phyloP scores from a whole-genome alignment of 2,329 filamentous ascomycete genomes.

The Rutstroemia sp. region DNA sequence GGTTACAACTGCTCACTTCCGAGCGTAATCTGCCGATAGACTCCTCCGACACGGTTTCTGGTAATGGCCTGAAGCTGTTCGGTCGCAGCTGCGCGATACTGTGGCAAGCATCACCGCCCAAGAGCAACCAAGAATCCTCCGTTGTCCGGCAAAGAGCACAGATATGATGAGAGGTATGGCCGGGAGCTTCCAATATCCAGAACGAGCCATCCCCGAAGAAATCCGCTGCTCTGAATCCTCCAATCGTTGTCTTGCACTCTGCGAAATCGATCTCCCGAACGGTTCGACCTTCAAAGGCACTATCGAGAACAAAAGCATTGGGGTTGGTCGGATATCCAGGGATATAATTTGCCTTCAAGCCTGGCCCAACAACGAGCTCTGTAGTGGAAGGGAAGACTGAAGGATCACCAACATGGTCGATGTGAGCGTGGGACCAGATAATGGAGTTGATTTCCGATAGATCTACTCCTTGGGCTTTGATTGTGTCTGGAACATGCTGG shows the following conservation, averaged over 20 bases:
- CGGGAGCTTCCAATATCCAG: conserved; percentile 45
- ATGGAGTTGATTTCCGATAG: conserved; percentile 31
- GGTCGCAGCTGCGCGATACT: conserved; percentile 8
- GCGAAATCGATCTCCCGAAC: conserved; percentile 13
- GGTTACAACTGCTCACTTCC: background rate
- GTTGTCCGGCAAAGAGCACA: conserved; percentile 39
- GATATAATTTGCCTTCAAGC: conserved; percentile 38
- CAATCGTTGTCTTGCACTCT: conserved; percentile 33
- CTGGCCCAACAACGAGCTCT: conserved; percentile 44
- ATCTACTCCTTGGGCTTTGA: conserved; percentile 22
- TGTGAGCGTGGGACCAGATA: conserved; percentile 38
- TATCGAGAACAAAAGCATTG: conserved; percentile 30
- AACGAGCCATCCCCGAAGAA: conserved; percentile 49
- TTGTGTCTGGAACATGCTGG: background rate
- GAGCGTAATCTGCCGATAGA: background rate
- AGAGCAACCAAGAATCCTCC: conserved; percentile 36
- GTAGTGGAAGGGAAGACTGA: conserved; percentile 39
- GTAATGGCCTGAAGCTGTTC: background rate
- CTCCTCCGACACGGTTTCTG: background rate
- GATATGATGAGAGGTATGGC: conserved; percentile 43
- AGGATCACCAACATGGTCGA: conserved; percentile 46
- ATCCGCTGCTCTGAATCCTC: conserved; percentile 39
- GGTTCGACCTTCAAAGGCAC: conserved; percentile 26
- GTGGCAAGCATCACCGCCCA: conserved; percentile 41
- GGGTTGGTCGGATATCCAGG: conserved; percentile 40